Evolutionary conservation across 169 alveolate genomes (phyloP), one percentile per base, ranked within the genome.

Genomic region (Plasmodium sp.): DNA sequence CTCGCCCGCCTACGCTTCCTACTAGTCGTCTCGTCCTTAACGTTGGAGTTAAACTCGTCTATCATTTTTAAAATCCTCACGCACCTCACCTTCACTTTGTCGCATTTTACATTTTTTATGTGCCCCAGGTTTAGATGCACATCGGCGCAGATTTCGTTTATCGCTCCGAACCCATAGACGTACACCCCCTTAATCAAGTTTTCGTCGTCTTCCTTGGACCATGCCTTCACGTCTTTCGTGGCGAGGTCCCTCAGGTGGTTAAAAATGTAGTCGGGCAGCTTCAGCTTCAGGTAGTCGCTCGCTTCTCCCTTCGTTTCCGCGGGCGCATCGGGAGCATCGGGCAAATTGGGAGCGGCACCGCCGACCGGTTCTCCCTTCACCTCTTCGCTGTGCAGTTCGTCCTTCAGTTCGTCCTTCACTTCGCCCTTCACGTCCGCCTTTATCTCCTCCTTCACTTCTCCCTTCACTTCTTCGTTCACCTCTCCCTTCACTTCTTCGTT

Each of bases 81-180:
- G 34, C 98, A 94, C 54, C 98, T 90, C 88, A 93, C 82, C 81
- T 97, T 97, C 14, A 97, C 93, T 79, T 96, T 94, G 31, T 97
- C 98, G 73, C 96, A 96, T 72, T 97, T 97, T 74, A 96, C 83
- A 62, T 94, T 96, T 74, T 95, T 93, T 67, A 97, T 93, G 18
- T 95, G 97, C 1, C 95, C 96, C 2, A 96, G 85, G 79, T 97
- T 96, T 73, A 96, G 86, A 33, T 95, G 92, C 62, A 95, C 96
- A 83, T 97, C 98, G 85, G 96, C 80, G 75, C 98, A 96, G 95
- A 96, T 96, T 81, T 96, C 96, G 83, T 98, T 96, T 98, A 98
- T 97, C 74, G 98, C 94, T 16, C 98, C 98, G 84, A 96, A 98
- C 10, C 99, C 99, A 77, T 97, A 97, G 34, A 96, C 96, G 94